These are phyloP conservation scores for Rhizopus delemar DNA, from an alignment of 371 early-diverging fungal species.

Conservation along the genomic window DNA sequence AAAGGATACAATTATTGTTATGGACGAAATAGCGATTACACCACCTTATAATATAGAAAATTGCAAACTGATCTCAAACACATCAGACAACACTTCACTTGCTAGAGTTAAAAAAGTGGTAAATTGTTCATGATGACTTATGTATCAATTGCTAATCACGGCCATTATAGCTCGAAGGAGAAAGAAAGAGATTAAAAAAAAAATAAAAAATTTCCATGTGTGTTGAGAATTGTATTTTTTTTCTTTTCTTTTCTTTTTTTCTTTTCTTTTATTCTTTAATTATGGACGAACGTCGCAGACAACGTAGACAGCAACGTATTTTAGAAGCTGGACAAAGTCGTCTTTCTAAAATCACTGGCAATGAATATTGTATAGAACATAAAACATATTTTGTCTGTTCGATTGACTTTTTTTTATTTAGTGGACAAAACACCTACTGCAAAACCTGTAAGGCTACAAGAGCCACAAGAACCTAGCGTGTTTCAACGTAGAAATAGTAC, in stretches of 20 bases:
- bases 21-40: constrained; percentile 80
- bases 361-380: constrained; percentile 43
- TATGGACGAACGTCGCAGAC: constrained; percentile 53
- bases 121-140: constrained; percentile 19
- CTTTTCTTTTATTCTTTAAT: constrained; percentile 9
- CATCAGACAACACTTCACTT: constrained; percentile 57
- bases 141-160: no score
- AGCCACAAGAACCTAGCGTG: no score
- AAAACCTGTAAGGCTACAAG: not conserved
- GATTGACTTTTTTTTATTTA: not conserved
- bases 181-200: constrained; percentile 44
- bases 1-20: constrained; percentile 74
- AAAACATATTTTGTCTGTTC: not conserved
- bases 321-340: constrained; percentile 60
- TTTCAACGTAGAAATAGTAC: constrained; percentile 20
- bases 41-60: constrained; percentile 75
- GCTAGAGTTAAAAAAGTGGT: constrained; percentile 80
- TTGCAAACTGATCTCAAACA: constrained; percentile 62
- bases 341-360: constrained; percentile 61
- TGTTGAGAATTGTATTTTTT: not conserved
- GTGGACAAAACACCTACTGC: not conserved
- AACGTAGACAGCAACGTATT: constrained; percentile 63
- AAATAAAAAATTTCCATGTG: not conserved
- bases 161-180: constrained; percentile 55
- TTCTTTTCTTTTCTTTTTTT: not conserved